Percentiles rank a stretch among this genome's conserved stretches.
Evolutionary conservation across 2,329 filamentous ascomycete species (phyloP).

Genomic region (Penicillium corylophilum): DNA sequence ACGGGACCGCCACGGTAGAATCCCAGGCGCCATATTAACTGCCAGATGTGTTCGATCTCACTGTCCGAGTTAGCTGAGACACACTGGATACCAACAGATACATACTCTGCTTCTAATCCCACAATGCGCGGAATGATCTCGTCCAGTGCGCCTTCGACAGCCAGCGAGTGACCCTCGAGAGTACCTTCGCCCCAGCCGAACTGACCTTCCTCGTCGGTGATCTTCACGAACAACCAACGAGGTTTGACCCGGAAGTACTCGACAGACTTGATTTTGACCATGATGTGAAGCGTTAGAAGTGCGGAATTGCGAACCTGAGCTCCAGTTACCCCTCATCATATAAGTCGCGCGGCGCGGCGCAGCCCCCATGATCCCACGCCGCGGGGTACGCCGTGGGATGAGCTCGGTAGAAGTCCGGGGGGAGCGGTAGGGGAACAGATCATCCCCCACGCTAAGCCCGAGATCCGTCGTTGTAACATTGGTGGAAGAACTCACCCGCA

Average conservation of each 20-base stretch:
- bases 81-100: background rate
- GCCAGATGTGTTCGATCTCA: slow-evolving; percentile 81
- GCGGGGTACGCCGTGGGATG: slow-evolving; percentile 7
- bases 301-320: background rate
- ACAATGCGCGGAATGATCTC: slow-evolving; percentile 62
- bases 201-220: slow-evolving; percentile 66
- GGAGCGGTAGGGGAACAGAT: slow-evolving; percentile 2
- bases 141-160: slow-evolving; percentile 71
- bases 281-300: slow-evolving; percentile 31
- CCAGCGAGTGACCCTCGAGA: slow-evolving; percentile 70
- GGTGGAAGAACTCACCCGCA: slow-evolving; percentile 14
- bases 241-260: slow-evolving; percentile 76
- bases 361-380: slow-evolving; percentile 16
- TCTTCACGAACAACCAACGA: slow-evolving; percentile 76
- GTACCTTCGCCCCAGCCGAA: slow-evolving; percentile 75
- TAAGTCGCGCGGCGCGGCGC: slow-evolving; percentile 2
- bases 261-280: slow-evolving; percentile 64
- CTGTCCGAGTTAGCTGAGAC: slow-evolving; percentile 38
- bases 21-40: slow-evolving; percentile 65
- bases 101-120: slow-evolving; percentile 70
- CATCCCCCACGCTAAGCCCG: slow-evolving; percentile 7
- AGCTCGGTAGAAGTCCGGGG: slow-evolving; percentile 18
- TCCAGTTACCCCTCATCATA: background rate
- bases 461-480: slow-evolving; percentile 4
- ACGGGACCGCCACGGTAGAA: slow-evolving; percentile 79